Conservation (phyloP, 2,329 filamentous ascomycete species). For the Xylariaceae sp. region DNA sequence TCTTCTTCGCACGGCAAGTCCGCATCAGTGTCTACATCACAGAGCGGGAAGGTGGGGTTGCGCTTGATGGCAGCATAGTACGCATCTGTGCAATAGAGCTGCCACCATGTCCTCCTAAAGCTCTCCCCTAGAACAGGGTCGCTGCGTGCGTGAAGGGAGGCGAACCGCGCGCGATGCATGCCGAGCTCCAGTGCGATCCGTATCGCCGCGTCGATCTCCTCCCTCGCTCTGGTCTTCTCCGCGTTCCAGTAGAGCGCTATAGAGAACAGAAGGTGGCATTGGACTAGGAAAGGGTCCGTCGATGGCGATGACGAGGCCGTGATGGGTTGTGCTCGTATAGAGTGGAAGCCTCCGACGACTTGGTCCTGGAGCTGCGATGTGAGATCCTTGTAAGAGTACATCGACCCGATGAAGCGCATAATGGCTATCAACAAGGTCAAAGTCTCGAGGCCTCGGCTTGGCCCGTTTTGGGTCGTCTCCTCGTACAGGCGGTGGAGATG, state of each 20-base stretch:
- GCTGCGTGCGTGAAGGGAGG: conserved; percentile 8
- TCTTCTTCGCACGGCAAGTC: conserved; percentile 19
- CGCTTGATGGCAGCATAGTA: conserved; percentile 19
- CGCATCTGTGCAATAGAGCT: conserved; percentile 16
- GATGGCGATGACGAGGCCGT: too few species aligned
- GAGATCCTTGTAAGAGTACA: conserved; percentile 10
- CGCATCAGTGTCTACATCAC: conserved; percentile 13
- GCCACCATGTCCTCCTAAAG: conserved; percentile 16
- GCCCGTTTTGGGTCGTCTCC: too few species aligned
- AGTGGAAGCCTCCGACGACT: conserved; percentile 10
- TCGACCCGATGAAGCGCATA: conserved; percentile 15
- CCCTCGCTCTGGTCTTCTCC: conserved; percentile 10
- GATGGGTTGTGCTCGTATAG: too few species aligned
- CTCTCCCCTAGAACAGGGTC: conserved; percentile 13
- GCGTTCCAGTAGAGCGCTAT: conserved; percentile 13
- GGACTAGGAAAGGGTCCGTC: conserved; percentile 14
- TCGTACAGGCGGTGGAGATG: conserved; percentile 10
- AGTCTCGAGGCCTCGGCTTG: too few species aligned
- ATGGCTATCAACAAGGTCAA: conserved; percentile 13
- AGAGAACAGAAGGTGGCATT: conserved; percentile 17
- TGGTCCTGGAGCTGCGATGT: conserved; percentile 10
- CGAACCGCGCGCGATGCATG: conserved; percentile 13
- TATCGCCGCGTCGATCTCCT: conserved; percentile 16
- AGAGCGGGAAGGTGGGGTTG: conserved; percentile 10
- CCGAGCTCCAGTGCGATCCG: conserved; percentile 10